A percentile compares a stretch with the other conserved stretches of the same genome.
phyloP scores from a whole-genome alignment of 2,329 filamentous ascomycete genomes.

The Penicillium sp. region DNA sequence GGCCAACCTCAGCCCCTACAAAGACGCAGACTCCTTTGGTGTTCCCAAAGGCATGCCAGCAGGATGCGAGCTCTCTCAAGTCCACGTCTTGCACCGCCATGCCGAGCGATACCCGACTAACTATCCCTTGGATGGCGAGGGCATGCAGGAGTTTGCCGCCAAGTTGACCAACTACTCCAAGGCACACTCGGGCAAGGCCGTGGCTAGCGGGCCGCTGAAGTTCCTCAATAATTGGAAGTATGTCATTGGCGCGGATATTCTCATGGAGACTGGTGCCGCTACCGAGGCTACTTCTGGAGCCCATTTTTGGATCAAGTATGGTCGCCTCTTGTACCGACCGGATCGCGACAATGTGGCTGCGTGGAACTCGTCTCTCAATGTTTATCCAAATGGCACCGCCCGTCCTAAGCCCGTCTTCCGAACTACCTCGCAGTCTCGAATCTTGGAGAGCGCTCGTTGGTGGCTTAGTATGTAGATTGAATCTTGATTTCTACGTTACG shows the following conservation, averaged over 20 bases:
- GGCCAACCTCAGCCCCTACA: constrained; percentile 36
- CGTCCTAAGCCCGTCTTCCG: constrained; percentile 55
- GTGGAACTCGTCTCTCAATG: constrained; percentile 48
- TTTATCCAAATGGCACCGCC: constrained; percentile 50
- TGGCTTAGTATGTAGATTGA: constrained; percentile 42
- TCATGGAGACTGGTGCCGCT: constrained; percentile 54
- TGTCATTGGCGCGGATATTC: constrained; percentile 45
- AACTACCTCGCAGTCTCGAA: constrained; percentile 58
- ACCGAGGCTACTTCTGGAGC: constrained; percentile 56
- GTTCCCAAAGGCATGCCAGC: constrained; percentile 50
- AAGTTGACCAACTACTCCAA: constrained; percentile 53
- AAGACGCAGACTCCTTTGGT: constrained; percentile 28
- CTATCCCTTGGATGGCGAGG: constrained; percentile 51
- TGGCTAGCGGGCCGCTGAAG: constrained; percentile 51
- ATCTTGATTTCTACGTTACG: not conserved
- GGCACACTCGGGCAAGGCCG: constrained; percentile 32
- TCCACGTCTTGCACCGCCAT: constrained; percentile 58
- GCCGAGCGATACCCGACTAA: constrained; percentile 55
- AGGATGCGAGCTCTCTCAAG: constrained; percentile 60
- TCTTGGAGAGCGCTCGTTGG: constrained; percentile 52
- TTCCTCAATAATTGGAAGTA: constrained; percentile 59
- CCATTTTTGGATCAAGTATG: constrained; percentile 58
- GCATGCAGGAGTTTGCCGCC: constrained; percentile 51
- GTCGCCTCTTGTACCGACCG: constrained; percentile 56
- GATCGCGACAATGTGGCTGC: constrained; percentile 47